Evolutionary conservation across 139 green algal genomes (phyloP), one percentile per base, ranked within the genome.

Genomic region (Picochlorum sp.): DNA sequence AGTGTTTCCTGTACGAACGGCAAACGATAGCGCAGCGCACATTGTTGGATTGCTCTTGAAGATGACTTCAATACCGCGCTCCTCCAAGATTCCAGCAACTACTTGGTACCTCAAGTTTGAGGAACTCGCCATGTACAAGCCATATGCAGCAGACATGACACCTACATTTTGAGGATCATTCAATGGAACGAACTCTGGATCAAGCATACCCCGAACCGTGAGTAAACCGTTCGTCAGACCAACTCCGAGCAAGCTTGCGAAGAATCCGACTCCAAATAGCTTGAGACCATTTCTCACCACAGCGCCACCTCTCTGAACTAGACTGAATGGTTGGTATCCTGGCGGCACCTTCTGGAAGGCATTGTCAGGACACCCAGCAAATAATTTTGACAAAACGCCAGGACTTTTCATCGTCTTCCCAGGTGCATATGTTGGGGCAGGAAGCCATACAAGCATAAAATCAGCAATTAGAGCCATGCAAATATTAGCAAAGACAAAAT

Each of bases 381-480:
- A 86, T 52, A 93, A 75, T 13, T 33, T 50, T 35, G 44, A 52
- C 51, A 80, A 55, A 1, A 52, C 36, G 22, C 37, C 59, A 29
- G 30, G 36, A 37, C 26, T 32, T 10, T 18, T 35, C 4, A 41
- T 45, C 33, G 54, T 67, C 57, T 55, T 29, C 30, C 25, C 67
- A 65, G 77, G 79, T 1, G 72, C 69, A 45, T 93, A 72, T 3
- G 89, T 91, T 22, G 91, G 91, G 18, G 93, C 93, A 0, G 91
- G 91, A 60, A 98, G 80, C 90, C 90, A 98, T 2, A 95, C 91
- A 10, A 98, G 82, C 91, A 98, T 96, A 81, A 96, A 98, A 72
- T 98, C 92, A 0, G 92, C 92, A 20, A 98, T 83, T 54, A 98
- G 72, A 2, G 92, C 92, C 92, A 98, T 98, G 32, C 96, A 63